Evolutionary conservation across 2,329 filamentous ascomycete genomes (phyloP).

Genomic region (Microcyclospora tardicrescens): DNA sequence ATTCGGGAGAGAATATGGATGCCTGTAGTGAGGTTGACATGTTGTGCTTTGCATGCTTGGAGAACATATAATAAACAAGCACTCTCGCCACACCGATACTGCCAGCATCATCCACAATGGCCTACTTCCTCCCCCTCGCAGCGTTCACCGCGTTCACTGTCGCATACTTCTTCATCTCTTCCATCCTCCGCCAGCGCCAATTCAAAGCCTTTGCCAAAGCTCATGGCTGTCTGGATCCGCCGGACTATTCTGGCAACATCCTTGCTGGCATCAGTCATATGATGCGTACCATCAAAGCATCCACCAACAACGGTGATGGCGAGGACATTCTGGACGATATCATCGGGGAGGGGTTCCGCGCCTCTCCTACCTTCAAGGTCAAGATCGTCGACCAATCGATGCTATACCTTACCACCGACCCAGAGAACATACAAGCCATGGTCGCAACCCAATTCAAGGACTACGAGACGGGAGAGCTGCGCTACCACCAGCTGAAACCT

Average conservation of each 20-base stretch:
- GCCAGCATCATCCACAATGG: too few species aligned
- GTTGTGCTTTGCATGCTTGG: too few species aligned
- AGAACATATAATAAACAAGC: too few species aligned
- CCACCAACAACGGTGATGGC: conserved; percentile 2
- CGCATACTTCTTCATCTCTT: conserved; percentile 1
- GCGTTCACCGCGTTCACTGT: conserved; percentile 1
- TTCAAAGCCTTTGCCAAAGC: conserved; percentile 6
- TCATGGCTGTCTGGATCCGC: conserved; percentile 5
- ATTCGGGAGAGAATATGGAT: too few species aligned
- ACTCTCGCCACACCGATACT: too few species aligned
- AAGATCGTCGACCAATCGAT: conserved; percentile 5
- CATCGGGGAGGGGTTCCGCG: conserved; percentile 3
- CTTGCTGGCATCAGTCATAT: neutral
- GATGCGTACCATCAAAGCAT: neutral
- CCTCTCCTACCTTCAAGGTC: conserved; percentile 1
- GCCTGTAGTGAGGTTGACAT: too few species aligned
- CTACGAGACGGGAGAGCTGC: conserved; percentile 23
- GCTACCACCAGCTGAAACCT: conserved; percentile 11
- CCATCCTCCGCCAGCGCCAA: conserved; percentile 1
- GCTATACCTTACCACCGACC: conserved; percentile 25
- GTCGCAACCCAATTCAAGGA: conserved; percentile 41
- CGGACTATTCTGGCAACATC: neutral
- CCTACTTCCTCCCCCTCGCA: neutral
- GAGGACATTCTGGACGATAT: conserved; percentile 13
- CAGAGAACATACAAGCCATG: conserved; percentile 41